Conservation (phyloP, 2,329 filamentous ascomycete species). For the Amphichorda felina region DNA sequence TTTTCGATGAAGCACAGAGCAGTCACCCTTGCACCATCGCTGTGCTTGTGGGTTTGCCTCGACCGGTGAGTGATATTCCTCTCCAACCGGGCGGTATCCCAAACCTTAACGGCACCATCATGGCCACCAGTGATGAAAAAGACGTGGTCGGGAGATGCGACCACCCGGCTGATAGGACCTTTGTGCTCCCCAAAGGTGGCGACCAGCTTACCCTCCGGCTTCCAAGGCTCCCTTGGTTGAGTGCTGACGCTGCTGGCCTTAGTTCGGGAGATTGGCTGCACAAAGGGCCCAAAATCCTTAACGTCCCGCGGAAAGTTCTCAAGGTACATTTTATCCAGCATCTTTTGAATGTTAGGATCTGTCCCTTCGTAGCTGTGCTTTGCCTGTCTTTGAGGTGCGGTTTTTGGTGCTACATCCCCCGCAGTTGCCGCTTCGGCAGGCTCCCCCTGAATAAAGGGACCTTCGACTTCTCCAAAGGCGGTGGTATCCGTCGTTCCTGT, state of each 20-base stretch:
- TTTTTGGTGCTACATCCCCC: constrained; percentile 4
- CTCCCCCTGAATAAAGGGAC: constrained; percentile 31
- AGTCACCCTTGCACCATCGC: constrained; percentile 58
- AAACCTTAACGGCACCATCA: constrained; percentile 82
- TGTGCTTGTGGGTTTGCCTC: constrained; percentile 73
- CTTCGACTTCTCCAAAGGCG: constrained; percentile 48
- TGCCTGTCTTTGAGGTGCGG: not conserved
- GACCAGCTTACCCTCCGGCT: constrained; percentile 71
- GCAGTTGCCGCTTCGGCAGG: not conserved
- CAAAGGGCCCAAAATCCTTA: constrained; percentile 65
- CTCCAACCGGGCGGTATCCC: constrained; percentile 84
- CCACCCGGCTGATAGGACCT: constrained; percentile 68
- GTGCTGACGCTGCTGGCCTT: constrained; percentile 40
- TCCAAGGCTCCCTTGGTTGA: constrained; percentile 47
- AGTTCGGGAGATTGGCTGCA: constrained; percentile 53
- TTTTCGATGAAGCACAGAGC: constrained; percentile 86
- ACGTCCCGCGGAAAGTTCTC: constrained; percentile 57
- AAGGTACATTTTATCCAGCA: constrained; percentile 76
- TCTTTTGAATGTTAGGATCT: constrained; percentile 53
- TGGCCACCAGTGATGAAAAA: constrained; percentile 94
- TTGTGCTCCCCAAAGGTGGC: constrained; percentile 84
- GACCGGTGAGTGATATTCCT: constrained; percentile 83
- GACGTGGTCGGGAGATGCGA: constrained; percentile 76
- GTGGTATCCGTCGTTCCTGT: constrained; percentile 47
- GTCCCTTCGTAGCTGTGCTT: constrained; percentile 81